Evolutionary conservation across 345 rosid species (phyloP), one percentile per base, ranked within the genome.

Genomic region (Luvunga scandens): DNA sequence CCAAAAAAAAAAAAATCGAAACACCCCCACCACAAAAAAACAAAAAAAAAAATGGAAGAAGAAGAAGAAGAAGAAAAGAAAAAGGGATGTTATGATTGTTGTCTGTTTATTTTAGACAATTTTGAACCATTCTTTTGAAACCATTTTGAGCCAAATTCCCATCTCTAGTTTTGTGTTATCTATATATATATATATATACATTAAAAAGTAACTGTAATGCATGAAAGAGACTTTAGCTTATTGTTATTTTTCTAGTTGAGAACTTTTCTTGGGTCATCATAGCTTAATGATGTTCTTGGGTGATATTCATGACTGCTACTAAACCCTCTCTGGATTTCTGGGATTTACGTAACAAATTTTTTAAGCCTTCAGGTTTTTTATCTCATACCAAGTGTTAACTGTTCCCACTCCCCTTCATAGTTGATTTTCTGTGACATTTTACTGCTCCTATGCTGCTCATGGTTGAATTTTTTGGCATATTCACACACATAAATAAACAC

Each of bases 381-480:
- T 22, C 28, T 38, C 18, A 0, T 22, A 4, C 73, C 59, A 42
- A 45, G 36, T 48, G 25, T 50, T 70, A 2, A 30, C 24, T 27
- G 34, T 34, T 27, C 5, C 39, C 21, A 4, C 7, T 50, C 16
- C 25, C 30, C 2, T 27, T 28, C 38, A 16, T 65, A 18, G 33
- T 65, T 18, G 38, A 33, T 27, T 16, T 65, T 65, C n/a, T 18
- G 10, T 21, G 39, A 64, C 6, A 27, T 1, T 69, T 69, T 45
- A 50, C 13, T 7, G 36, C 72, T 30, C 38, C n/a, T 48, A 7
- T 27, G 2, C 25, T 18, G n/a, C 14, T 27, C 33, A 48, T 48
- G 24, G 19, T 70, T 70, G 36, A 70, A 27, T 48, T 70, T 45
- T 70, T 57, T 70, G 73, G 13, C 38, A 70, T 70, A 28, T 27